These are phyloP conservation scores for Metschnikowia kofuensis DNA, from an alignment of 805 yeast genomes.

Conservation along the genomic window DNA sequence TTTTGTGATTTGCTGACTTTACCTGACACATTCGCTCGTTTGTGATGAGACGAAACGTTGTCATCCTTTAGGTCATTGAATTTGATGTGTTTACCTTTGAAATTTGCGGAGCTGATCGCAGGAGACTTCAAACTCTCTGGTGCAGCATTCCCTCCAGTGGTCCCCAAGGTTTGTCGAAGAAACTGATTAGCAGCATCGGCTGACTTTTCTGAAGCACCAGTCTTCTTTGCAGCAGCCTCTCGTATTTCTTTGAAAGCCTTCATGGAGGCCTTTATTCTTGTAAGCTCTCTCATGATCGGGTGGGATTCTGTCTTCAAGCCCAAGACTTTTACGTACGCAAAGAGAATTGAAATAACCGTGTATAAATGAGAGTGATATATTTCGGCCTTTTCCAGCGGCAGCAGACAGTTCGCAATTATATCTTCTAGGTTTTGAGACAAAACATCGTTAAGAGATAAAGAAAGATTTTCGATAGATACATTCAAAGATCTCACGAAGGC, in stretches of 20 bases:
- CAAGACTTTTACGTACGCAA: constrained; percentile 54
- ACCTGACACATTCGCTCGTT: neutral
- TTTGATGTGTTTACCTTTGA: constrained; percentile 53
- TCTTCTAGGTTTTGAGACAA: constrained; percentile 42
- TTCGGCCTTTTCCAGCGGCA: constrained; percentile 25
- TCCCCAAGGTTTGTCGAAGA: constrained; percentile 45
- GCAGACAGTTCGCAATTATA: constrained; percentile 21
- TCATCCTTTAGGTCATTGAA: constrained; percentile 28
- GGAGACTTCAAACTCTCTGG: constrained; percentile 33
- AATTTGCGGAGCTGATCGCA: constrained; percentile 51
- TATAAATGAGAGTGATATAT: constrained; percentile 45
- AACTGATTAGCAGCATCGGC: constrained; percentile 43
- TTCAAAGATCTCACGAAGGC: constrained; percentile 39
- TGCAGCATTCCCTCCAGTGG: constrained; percentile 30
- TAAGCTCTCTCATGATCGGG: constrained; percentile 64
- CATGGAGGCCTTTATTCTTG: constrained; percentile 67
- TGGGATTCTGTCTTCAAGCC: constrained; percentile 59
- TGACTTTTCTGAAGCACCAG: constrained; percentile 20
- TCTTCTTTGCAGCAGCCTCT: constrained; percentile 17
- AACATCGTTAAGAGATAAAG: constrained; percentile 33
- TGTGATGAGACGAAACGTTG: no score
- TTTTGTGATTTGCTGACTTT: constrained; percentile 6
- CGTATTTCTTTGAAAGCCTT: constrained; percentile 47
- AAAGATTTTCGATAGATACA: constrained; percentile 33
- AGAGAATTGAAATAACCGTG: constrained; percentile 53